phyloP scores from a whole-genome alignment of 2,329 filamentous ascomycete genomes.

The Aureobasidium sp. region DNA sequence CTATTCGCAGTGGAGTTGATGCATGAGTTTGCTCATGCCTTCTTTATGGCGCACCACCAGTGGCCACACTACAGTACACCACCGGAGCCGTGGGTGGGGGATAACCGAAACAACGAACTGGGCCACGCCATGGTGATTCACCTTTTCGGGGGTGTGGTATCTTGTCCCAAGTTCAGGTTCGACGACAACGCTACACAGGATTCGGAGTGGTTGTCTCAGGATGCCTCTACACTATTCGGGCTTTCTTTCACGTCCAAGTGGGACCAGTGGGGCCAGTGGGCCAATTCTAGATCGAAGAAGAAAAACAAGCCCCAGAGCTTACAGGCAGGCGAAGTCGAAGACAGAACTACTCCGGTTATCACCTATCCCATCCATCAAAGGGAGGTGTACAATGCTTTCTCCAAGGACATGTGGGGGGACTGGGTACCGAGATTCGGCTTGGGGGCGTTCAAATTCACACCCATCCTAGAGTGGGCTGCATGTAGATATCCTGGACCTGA shows the following conservation, averaged over 20 bases:
- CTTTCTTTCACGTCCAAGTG: not conserved
- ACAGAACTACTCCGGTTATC: fast-evolving
- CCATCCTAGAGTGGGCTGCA: not conserved
- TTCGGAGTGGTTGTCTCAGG: no score
- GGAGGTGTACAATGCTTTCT: not conserved
- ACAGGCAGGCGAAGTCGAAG: no score
- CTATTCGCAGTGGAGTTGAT: not conserved
- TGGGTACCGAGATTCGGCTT: not conserved
- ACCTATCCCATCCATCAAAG: not conserved
- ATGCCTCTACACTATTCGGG: not conserved
- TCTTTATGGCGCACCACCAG: not conserved
- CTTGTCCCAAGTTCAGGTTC: no score
- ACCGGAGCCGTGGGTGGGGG: not conserved
- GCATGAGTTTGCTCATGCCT: not conserved
- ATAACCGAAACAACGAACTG: not conserved
- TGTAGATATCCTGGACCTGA: not conserved
- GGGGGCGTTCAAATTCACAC: not conserved
- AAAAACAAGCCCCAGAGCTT: no score
- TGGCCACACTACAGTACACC: no score
- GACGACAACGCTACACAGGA: no score
- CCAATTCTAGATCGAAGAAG: no score
- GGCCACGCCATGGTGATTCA: not conserved
- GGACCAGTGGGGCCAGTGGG: not conserved
- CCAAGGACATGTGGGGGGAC: not conserved
- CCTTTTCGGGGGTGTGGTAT: not conserved